Evolutionary conservation across 2,329 filamentous ascomycete genomes (phyloP).

Genomic region (Stemphylium beticola): DNA sequence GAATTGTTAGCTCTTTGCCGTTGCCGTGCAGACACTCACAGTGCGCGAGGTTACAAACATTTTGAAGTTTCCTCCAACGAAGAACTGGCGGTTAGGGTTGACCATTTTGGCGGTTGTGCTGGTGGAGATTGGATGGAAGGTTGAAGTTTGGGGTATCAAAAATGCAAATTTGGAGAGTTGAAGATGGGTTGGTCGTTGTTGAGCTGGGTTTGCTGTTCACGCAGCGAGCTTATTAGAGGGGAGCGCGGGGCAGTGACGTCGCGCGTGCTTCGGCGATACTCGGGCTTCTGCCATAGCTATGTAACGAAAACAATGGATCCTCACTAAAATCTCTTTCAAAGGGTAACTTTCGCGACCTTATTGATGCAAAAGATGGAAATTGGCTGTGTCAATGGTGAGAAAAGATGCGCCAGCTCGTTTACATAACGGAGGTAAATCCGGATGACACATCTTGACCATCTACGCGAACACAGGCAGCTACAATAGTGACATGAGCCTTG

Average conservation of each 20-base stretch:
- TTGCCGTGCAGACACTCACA: conserved; percentile 24
- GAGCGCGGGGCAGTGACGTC: conserved; percentile 30
- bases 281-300: no score
- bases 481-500: not conserved
- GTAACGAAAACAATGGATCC: no score
- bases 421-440: no score
- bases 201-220: conserved; percentile 31
- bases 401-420: no score
- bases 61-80: conserved; percentile 99
- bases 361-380: no score
- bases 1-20: conserved; percentile 23
- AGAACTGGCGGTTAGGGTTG: conserved; percentile 77
- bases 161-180: conserved; percentile 4
- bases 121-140: conserved; percentile 7
- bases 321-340: not conserved
- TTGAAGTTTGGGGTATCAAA: conserved; percentile 6
- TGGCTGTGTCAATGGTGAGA: no score
- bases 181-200: conserved; percentile 37
- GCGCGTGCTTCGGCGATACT: not conserved
- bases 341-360: not conserved
- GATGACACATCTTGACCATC: no score
- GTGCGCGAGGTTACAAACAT: conserved; percentile 66
- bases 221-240: conserved; percentile 22
- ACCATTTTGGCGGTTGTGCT: conserved; percentile 69
- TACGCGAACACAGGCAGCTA: not conserved